Conservation (phyloP, 202 grass and related monocot species). For the Hordeum pubiflorum region DNA sequence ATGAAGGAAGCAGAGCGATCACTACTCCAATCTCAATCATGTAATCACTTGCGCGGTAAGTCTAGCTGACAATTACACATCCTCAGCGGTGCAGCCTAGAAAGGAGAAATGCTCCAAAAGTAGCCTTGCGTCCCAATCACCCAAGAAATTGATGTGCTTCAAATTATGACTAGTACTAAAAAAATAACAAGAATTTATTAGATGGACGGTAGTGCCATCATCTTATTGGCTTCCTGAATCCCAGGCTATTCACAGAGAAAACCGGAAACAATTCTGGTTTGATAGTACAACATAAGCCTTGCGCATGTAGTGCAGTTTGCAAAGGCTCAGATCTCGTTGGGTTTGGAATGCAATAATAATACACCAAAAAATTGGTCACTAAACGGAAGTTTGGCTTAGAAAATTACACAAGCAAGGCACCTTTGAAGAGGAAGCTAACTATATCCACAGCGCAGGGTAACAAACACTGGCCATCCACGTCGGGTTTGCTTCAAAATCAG, state of each 20-base stretch:
- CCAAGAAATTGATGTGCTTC: background rate
- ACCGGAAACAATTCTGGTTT: slow-evolving; percentile 5
- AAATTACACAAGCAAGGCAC: slow-evolving; percentile 15
- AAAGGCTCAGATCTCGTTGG: slow-evolving; percentile 4
- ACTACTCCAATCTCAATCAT: background rate
- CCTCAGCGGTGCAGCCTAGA: background rate
- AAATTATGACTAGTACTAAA: background rate
- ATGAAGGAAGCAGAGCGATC: background rate
- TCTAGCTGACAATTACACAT: slow-evolving; percentile 1
- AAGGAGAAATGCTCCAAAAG: background rate
- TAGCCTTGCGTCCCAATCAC: background rate
- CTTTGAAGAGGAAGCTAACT: slow-evolving; percentile 21
- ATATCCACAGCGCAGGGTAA: slow-evolving; percentile 27
- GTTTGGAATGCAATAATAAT: slow-evolving; percentile 7
- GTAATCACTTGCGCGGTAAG: slow-evolving; percentile 32
- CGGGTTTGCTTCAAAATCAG: background rate
- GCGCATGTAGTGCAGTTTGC: background rate
- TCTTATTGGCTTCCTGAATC: slow-evolving; percentile 21
- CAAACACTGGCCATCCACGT: slow-evolving; percentile 9
- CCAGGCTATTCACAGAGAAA: slow-evolving; percentile 37
- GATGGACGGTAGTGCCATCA: background rate
- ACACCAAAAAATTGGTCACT: slow-evolving; percentile 27
- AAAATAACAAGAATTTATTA: slow-evolving; percentile 11
- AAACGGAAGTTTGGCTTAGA: background rate
- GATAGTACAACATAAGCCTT: slow-evolving; percentile 15